Conservation (phyloP, 768 basidiomycete species). For the Dendrothele bispora region DNA sequence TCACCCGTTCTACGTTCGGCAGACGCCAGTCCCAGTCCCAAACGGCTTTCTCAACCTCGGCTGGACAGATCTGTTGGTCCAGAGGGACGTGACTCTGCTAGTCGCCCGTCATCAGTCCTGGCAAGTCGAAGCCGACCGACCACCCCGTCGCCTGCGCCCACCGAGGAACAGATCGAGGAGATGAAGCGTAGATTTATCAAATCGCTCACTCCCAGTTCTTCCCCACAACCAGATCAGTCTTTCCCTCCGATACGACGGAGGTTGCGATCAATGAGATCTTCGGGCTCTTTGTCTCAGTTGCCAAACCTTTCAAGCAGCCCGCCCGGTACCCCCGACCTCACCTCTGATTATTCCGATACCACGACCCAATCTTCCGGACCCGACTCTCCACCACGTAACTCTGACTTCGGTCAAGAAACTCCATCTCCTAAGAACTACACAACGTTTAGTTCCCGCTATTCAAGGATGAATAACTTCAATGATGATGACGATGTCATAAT, state of each 20-base stretch:
- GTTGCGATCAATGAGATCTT: slow-evolving; percentile 20
- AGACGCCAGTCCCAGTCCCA: neutral
- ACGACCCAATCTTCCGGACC: slow-evolving; percentile 54
- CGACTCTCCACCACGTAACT: slow-evolving; percentile 47
- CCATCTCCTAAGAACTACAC: slow-evolving; percentile 12
- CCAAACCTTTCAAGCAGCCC: slow-evolving; percentile 18
- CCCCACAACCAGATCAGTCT: slow-evolving; percentile 14
- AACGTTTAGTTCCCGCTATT: slow-evolving; percentile 18
- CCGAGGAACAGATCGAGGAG: slow-evolving; percentile 55
- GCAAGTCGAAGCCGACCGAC: slow-evolving; percentile 12
- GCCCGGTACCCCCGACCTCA: slow-evolving; percentile 61
- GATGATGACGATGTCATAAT: slow-evolving; percentile 23
- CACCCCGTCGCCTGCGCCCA: slow-evolving; percentile 31
- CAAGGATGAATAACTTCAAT: slow-evolving; percentile 26
- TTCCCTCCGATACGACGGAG: slow-evolving; percentile 22
- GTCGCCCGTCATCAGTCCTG: neutral
- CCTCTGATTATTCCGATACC: slow-evolving; percentile 59
- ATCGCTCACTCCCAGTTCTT: slow-evolving; percentile 18
- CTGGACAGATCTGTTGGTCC: neutral
- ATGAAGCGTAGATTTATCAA: slow-evolving; percentile 61
- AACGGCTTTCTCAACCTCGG: neutral
- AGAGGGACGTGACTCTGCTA: neutral
- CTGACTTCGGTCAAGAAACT: slow-evolving; percentile 13
- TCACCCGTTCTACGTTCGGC: slow-evolving; percentile 5
- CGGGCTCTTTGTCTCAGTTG: slow-evolving; percentile 6